These are phyloP conservation scores for Calonectria leucothoes DNA, from an alignment of 2,329 filamentous ascomycete species.

Conservation along the genomic window DNA sequence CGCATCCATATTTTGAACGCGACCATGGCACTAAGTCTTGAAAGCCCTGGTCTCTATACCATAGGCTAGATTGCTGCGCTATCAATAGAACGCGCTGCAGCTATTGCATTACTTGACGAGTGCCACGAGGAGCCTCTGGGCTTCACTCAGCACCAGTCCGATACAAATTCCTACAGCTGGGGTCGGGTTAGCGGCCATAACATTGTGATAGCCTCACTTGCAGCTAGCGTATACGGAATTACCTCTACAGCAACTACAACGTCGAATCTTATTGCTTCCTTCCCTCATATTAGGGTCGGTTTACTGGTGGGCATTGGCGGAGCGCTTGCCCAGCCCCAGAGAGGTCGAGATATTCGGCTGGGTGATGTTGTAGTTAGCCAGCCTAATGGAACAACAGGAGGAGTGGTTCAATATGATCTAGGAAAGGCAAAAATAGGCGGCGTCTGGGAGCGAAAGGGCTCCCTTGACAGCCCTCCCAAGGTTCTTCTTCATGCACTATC, in stretches of 20 bases:
- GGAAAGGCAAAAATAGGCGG: slow-evolving; percentile 18
- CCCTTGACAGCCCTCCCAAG: slow-evolving; percentile 20
- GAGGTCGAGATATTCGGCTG: slow-evolving; percentile 28
- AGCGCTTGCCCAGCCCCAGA: slow-evolving; percentile 6
- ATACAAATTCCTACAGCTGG: slow-evolving; percentile 42
- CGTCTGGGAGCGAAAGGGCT: slow-evolving; percentile 8
- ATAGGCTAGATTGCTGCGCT: slow-evolving; percentile 44
- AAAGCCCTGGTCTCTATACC: slow-evolving; percentile 3
- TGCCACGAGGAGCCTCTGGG: slow-evolving; percentile 19
- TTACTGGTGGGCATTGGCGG: slow-evolving; percentile 57
- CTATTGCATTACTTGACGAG: slow-evolving; percentile 39
- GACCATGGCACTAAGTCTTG: background rate
- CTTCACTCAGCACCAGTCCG: slow-evolving; percentile 22
- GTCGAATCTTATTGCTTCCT: slow-evolving; percentile 23
- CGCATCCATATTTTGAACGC: background rate
- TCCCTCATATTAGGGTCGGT: slow-evolving; percentile 32
- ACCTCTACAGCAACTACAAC: slow-evolving; percentile 28
- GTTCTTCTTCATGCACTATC: slow-evolving; percentile 25
- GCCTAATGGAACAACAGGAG: background rate
- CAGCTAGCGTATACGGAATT: slow-evolving; percentile 29
- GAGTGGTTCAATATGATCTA: slow-evolving; percentile 37
- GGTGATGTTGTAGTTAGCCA: background rate
- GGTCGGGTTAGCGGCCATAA: slow-evolving; percentile 39
- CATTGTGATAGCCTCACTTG: slow-evolving; percentile 39
- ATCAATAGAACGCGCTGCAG: slow-evolving; percentile 38